Conservation (phyloP, 1,284 basidiomycete species). For the Marasmius fiardii region DNA sequence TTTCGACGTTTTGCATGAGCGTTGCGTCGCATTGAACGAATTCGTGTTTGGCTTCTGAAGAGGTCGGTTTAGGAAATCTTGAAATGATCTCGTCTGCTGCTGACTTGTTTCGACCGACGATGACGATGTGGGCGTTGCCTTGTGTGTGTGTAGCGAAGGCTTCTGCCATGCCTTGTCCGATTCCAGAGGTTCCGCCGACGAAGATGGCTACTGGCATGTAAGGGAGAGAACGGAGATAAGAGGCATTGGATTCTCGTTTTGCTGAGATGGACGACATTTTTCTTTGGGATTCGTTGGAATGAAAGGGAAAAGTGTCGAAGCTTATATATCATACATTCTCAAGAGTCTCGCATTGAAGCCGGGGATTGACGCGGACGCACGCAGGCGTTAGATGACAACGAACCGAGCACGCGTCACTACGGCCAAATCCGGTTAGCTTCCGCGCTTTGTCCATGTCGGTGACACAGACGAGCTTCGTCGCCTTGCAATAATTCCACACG, state of each 20-base stretch:
- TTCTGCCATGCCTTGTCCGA: constrained; percentile 40
- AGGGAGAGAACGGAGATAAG: constrained; percentile 21
- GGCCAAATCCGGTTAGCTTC: too few relatives aligned
- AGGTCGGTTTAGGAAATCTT: constrained; percentile 28
- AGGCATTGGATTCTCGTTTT: constrained; percentile 30
- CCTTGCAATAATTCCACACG: too few relatives aligned
- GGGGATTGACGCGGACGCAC: too few relatives aligned
- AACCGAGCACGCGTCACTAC: too few relatives aligned
- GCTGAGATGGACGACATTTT: constrained; percentile 24
- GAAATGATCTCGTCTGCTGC: constrained; percentile 39
- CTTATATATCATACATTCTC: neutral
- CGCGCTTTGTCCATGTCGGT: too few relatives aligned
- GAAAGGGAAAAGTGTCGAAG: neutral
- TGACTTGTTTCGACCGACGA: constrained; percentile 41
- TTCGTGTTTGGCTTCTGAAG: constrained; percentile 25
- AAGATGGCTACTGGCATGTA: constrained; percentile 39
- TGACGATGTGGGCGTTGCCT: constrained; percentile 40
- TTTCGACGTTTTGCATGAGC: constrained; percentile 39
- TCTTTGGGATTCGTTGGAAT: neutral
- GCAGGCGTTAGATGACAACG: too few relatives aligned
- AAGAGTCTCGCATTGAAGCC: too few relatives aligned
- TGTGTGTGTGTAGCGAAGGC: constrained; percentile 33
- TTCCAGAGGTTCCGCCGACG: constrained; percentile 45
- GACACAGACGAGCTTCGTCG: too few relatives aligned
- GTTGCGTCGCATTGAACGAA: constrained; percentile 44